A percentile compares a stretch with the other conserved stretches of the same genome.
These are phyloP conservation scores for Lactarius deliciosus DNA, from an alignment of 768 basidiomycete genomes.

Conservation along the genomic window DNA sequence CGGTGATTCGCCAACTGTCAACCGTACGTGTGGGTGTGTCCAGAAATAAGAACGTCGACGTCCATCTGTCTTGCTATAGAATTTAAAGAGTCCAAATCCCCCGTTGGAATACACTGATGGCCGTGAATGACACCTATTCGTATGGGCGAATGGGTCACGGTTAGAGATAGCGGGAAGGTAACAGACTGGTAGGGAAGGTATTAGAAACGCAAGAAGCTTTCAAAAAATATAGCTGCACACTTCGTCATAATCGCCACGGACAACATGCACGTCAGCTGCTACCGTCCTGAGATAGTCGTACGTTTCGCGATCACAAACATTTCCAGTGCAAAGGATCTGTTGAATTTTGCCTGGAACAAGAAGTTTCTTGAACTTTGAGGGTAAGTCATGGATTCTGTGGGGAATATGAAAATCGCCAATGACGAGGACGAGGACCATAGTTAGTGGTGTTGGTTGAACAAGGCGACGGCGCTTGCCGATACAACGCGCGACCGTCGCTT, in stretches of 20 bases:
- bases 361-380: constrained; percentile 95
- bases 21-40: constrained; percentile 89
- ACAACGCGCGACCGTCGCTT: background rate
- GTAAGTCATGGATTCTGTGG: constrained; percentile 84
- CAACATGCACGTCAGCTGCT: constrained; percentile 89
- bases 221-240: constrained; percentile 42
- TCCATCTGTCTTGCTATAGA: constrained; percentile 94
- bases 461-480: background rate
- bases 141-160: constrained; percentile 80
- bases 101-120: constrained; percentile 89
- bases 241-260: constrained; percentile 95
- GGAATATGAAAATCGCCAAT: constrained; percentile 99
- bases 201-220: background rate
- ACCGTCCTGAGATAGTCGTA: constrained; percentile 95
- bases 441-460: constrained; percentile 35
- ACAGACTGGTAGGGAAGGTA: constrained; percentile 46
- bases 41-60: constrained; percentile 91
- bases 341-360: constrained; percentile 90
- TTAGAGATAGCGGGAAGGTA: constrained; percentile 75
- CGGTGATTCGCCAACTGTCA: background rate
- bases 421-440: constrained; percentile 91
- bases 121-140: constrained; percentile 93
- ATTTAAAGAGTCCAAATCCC: constrained; percentile 87
- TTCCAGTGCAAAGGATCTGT: constrained; percentile 96
- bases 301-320: constrained; percentile 96